Evolutionary conservation across 2,329 filamentous ascomycete species (phyloP).

Genomic region (Clonostachys rosea): DNA sequence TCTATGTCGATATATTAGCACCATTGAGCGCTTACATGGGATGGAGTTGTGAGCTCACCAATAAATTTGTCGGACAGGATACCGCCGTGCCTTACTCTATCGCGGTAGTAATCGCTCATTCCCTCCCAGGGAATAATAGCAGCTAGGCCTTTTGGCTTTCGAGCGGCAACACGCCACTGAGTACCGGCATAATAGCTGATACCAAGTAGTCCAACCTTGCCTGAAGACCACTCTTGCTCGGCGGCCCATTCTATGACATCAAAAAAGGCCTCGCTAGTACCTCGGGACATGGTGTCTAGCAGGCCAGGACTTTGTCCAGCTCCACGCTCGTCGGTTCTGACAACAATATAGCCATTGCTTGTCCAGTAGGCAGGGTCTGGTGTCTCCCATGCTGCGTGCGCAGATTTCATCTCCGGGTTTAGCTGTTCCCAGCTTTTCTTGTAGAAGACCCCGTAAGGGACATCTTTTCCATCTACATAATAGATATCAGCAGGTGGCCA

Average conservation of each 20-base stretch:
- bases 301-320: conserved; percentile 20
- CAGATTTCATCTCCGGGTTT: conserved; percentile 45
- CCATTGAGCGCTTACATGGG: too few species aligned
- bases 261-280: conserved; percentile 1
- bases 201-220: conserved; percentile 19
- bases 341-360: conserved; percentile 44
- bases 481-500: conserved; percentile 1
- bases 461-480: conserved; percentile 6
- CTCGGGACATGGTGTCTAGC: conserved; percentile 41
- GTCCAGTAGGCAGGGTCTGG: conserved; percentile 56
- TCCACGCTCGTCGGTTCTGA: conserved; percentile 42
- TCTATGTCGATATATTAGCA: too few species aligned
- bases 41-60: too few species aligned
- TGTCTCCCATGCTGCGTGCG: conserved; percentile 55
- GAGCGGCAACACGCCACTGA: conserved; percentile 42
- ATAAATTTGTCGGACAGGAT: conserved; percentile 48
- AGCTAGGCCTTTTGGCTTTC: conserved; percentile 34
- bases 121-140: conserved; percentile 47
- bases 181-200: conserved; percentile 37
- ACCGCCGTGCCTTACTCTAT: conserved; percentile 56
- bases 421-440: conserved; percentile 25
- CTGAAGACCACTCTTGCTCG: conserved; percentile 1
- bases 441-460: conserved; percentile 8
- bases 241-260: conserved; percentile 2
- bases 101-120: conserved; percentile 49